Evolutionary conservation across 2,329 filamentous ascomycete species (phyloP), one percentile per base, ranked within the genome.

Genomic region (Paecilomyces formosus): DNA sequence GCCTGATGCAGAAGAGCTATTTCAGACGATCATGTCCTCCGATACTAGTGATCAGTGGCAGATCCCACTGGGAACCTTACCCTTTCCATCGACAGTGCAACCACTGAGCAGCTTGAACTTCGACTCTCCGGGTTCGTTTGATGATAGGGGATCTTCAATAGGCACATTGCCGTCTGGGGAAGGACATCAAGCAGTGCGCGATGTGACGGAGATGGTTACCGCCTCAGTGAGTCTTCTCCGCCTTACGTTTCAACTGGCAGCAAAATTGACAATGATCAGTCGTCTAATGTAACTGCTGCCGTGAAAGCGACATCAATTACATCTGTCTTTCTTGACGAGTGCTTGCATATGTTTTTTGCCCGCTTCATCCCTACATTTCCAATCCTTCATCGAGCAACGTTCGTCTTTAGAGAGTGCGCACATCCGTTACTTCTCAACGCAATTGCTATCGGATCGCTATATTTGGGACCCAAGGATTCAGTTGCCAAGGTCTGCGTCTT

Each of bases 261-360:
- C 53, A 30, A 45, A 2, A n/a, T 50, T 18, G 57, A 28, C 49
- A 13, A 50, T 26, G 21, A 50, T 12, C 52, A 74, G 75, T 78
- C 75, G 9, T 76, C 73, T 1, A 76, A 72, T 53, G 71, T 78
- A 8, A 78, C 76, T 4, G 74, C 76, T n/a, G 76, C 74, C 12
- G 72, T 77, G 13, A 75, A 78, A 61, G 70, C 73, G 21, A 76
- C 69, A 1, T 76, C 74, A 1, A 72, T 78, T 18, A 78, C 74
- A 21, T 79, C 77, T 0, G 74, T 77, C 21, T 79, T 79, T 39
- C 66, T 79, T 7, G 76, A 79, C 56, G 74, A 76, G 61, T 78
- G 76, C 61, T 63, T 79, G 15, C 77, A 79, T 58, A 78, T 79
- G 75, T 79, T 79, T 64, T 79, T 79, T 57, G 70, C 70, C 13